phyloP scores from a whole-genome alignment of 23 red algal genomes.

The Gracilaria domingensis region DNA sequence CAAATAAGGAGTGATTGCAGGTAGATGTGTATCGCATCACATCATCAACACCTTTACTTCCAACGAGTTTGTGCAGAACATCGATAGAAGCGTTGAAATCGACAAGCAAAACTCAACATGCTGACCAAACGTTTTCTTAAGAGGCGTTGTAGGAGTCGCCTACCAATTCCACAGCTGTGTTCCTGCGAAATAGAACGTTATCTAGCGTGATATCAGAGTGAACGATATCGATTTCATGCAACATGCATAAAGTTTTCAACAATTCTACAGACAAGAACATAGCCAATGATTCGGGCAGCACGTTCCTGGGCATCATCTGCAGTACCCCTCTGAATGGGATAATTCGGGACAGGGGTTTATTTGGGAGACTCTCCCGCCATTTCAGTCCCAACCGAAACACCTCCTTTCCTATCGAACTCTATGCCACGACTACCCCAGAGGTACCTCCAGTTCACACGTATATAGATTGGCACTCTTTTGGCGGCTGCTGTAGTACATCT shows the following conservation, averaged over 20 bases:
- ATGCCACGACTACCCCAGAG: too few species aligned
- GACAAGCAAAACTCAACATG: conserved; percentile 47
- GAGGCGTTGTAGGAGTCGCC: conserved; percentile 8
- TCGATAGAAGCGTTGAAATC: conserved; percentile 70
- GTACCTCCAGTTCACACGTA: too few species aligned
- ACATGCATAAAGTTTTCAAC: conserved; percentile 27
- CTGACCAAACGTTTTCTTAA: conserved; percentile 21
- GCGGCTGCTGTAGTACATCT: too few species aligned
- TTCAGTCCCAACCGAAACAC: too few species aligned
- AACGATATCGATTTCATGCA: conserved; percentile 57
- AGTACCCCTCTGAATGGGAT: too few species aligned
- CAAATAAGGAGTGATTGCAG: not conserved
- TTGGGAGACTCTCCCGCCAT: too few species aligned
- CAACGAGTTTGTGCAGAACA: conserved; percentile 6
- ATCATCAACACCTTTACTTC: not conserved
- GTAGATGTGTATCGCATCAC: conserved; percentile 20
- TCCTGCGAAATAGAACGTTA: conserved; percentile 59
- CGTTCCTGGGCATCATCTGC: not conserved
- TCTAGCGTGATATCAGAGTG: conserved; percentile 55
- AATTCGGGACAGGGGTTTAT: too few species aligned
- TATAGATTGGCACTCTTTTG: too few species aligned
- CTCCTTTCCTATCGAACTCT: too few species aligned
- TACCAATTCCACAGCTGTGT: conserved; percentile 32
- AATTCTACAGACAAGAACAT: conserved; percentile 71
- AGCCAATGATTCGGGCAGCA: conserved; percentile 51